These are phyloP conservation scores for Arachnopeziza araneosa DNA, from an alignment of 2,329 filamentous ascomycete species.

Conservation along the genomic window DNA sequence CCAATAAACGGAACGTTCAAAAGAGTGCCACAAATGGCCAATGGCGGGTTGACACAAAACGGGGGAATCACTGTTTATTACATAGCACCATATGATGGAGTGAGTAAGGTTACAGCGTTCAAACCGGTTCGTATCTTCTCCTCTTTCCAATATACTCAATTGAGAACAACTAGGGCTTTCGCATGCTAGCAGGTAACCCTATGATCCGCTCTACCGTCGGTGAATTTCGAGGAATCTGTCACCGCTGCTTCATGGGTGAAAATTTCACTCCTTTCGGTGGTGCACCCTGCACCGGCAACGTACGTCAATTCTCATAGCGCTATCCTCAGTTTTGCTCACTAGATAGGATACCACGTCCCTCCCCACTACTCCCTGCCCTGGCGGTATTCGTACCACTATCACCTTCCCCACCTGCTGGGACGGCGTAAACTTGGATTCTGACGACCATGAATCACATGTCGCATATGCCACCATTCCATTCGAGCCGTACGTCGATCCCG, in stretches of 20 bases:
- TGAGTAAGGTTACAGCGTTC: slow-evolving; percentile 9
- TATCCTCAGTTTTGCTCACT: not conserved
- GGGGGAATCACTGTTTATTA: slow-evolving; percentile 20
- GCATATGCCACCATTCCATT: not conserved
- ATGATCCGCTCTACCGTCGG: slow-evolving; percentile 1
- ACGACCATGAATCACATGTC: slow-evolving; percentile 8
- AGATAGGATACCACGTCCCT: not conserved
- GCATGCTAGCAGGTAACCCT: slow-evolving; percentile 17
- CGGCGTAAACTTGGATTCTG: slow-evolving; percentile 9
- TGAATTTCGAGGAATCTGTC: slow-evolving; percentile 40
- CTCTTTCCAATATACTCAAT: not conserved
- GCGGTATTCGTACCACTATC: slow-evolving; percentile 30
- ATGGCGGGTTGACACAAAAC: slow-evolving; percentile 8
- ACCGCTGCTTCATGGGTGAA: slow-evolving; percentile 44
- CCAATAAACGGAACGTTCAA: slow-evolving; percentile 14
- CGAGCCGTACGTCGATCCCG: slow-evolving; percentile 24
- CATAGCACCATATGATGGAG: slow-evolving; percentile 6
- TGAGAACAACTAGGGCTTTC: slow-evolving; percentile 14
- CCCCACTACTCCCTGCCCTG: slow-evolving; percentile 22
- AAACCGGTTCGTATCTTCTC: slow-evolving; percentile 10
- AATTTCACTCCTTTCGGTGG: slow-evolving; percentile 20
- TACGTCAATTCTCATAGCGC: slow-evolving; percentile 32
- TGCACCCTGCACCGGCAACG: slow-evolving; percentile 33
- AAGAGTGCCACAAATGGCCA: slow-evolving; percentile 9
- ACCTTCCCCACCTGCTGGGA: slow-evolving; percentile 27